Percentiles rank a stretch among this genome's conserved stretches.
These are phyloP conservation scores for Calonectria pseudoreteaudii DNA, from an alignment of 2,329 filamentous ascomycete species.

Conservation along the genomic window DNA sequence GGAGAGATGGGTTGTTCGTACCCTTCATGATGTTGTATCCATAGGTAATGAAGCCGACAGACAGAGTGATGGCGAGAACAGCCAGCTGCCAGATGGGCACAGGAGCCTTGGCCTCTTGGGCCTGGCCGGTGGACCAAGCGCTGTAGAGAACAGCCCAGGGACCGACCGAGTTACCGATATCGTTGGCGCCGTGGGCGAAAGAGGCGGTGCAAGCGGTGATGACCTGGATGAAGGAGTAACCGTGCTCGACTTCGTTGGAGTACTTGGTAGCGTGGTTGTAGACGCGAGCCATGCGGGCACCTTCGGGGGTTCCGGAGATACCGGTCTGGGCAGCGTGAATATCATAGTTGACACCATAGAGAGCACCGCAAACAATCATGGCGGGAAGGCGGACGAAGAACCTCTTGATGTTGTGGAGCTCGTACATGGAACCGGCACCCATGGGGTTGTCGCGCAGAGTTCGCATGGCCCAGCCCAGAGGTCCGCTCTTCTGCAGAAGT, in stretches of 20 bases:
- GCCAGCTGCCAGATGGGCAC: not conserved
- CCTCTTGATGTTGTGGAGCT: constrained; percentile 75
- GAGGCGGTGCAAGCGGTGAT: constrained; percentile 78
- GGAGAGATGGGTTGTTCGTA: not conserved
- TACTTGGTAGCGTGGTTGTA: constrained; percentile 75
- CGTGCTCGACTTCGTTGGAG: constrained; percentile 77
- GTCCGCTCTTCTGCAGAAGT: constrained; percentile 71
- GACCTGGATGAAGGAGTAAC: constrained; percentile 75
- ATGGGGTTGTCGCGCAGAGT: constrained; percentile 78
- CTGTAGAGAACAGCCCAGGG: constrained; percentile 78
- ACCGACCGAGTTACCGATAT: constrained; percentile 78
- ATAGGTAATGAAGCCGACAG: not conserved
- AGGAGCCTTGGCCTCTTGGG: constrained; percentile 42
- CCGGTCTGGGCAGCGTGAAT: constrained; percentile 81
- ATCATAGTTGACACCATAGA: constrained; percentile 84
- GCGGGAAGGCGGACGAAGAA: constrained; percentile 75
- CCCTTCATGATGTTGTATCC: constrained; percentile 4
- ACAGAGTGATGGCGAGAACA: not conserved
- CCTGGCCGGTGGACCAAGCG: constrained; percentile 74
- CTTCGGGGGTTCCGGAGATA: constrained; percentile 77
- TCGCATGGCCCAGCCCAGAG: constrained; percentile 84
- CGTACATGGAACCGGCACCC: constrained; percentile 78
- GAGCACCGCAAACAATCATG: constrained; percentile 67
- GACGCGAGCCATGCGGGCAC: constrained; percentile 68
- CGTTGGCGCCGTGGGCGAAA: constrained; percentile 82